phyloP scores from a whole-genome alignment of 1,139 yeast genomes.

The Candida smagusa region DNA sequence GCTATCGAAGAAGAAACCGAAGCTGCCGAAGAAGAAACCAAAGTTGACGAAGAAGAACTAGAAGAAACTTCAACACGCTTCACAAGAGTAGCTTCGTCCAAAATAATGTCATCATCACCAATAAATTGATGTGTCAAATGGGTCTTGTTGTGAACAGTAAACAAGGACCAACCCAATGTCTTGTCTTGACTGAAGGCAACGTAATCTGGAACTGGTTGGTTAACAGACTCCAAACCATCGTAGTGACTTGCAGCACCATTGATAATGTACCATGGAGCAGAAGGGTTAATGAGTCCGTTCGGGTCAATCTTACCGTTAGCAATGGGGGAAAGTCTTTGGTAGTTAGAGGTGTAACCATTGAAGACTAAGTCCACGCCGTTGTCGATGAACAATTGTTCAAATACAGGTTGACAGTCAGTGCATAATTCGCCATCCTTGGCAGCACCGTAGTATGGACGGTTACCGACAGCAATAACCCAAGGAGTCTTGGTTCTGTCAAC shows the following conservation, averaged over 20 bases:
- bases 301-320: conserved; percentile 3
- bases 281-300: conserved; percentile 6
- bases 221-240: conserved; percentile 5
- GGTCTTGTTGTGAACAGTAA: conserved; percentile 6
- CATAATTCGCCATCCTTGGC: conserved; percentile 1
- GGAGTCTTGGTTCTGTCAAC: conserved; percentile 6
- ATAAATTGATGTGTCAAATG: conserved; percentile 6
- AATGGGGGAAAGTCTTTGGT: conserved; percentile 4
- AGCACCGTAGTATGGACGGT: conserved; percentile 7
- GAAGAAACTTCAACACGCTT: conserved; percentile 1
- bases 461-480: conserved; percentile 6
- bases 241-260: conserved; percentile 7
- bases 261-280: conserved; percentile 6
- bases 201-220: conserved; percentile 2
- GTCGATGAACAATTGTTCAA: conserved; percentile 3
- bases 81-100: conserved; percentile 6
- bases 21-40: not conserved
- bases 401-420: conserved; percentile 4
- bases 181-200: conserved; percentile 5
- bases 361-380: conserved; percentile 4
- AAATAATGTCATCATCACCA: conserved; percentile 2
- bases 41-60: not conserved
- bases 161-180: conserved; percentile 5
- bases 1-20: conserved; percentile 2
- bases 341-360: conserved; percentile 5